These are phyloP conservation scores for Ceriops decandra DNA, from an alignment of 345 rosid species.

Conservation along the genomic window DNA sequence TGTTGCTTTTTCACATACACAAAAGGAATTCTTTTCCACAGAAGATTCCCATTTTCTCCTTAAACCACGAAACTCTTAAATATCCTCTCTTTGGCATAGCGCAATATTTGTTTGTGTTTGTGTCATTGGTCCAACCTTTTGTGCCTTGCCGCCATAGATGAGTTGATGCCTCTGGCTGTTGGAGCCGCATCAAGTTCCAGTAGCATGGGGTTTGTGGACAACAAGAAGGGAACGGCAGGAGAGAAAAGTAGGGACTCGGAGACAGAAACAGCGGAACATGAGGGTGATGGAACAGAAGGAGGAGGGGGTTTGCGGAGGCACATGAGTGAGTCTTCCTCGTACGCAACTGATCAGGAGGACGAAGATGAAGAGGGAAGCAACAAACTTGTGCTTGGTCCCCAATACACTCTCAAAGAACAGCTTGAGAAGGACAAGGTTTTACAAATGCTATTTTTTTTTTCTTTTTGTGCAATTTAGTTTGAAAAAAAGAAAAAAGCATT, in stretches of 20 bases:
- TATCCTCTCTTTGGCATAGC: background rate
- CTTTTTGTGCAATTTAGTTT: background rate
- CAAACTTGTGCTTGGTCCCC: constrained; percentile 62
- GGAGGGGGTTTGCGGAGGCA: constrained; percentile 30
- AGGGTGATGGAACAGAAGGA: constrained; percentile 31
- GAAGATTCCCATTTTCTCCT: background rate
- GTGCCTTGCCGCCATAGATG: background rate
- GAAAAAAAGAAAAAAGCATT: background rate
- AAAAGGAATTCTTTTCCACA: background rate
- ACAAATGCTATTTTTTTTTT: background rate
- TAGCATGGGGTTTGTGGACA: constrained; percentile 51
- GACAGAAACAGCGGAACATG: constrained; percentile 11
- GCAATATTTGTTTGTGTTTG: background rate
- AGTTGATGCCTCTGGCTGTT: constrained; percentile 23
- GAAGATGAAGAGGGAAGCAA: constrained; percentile 45
- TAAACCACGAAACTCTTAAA: background rate
- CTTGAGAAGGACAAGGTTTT: constrained; percentile 69
- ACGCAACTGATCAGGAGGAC: constrained; percentile 42
- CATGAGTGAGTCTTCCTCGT: constrained; percentile 39
- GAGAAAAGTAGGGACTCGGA: background rate
- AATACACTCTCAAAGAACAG: constrained; percentile 64
- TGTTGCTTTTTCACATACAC: background rate
- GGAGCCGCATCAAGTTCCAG: constrained; percentile 13
- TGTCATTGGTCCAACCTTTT: background rate
- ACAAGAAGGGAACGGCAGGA: constrained; percentile 11